A percentile compares a stretch with the other conserved stretches of the same genome.
Conservation (phyloP, 805 yeast genomes). For the Barnettozyma sp. region DNA sequence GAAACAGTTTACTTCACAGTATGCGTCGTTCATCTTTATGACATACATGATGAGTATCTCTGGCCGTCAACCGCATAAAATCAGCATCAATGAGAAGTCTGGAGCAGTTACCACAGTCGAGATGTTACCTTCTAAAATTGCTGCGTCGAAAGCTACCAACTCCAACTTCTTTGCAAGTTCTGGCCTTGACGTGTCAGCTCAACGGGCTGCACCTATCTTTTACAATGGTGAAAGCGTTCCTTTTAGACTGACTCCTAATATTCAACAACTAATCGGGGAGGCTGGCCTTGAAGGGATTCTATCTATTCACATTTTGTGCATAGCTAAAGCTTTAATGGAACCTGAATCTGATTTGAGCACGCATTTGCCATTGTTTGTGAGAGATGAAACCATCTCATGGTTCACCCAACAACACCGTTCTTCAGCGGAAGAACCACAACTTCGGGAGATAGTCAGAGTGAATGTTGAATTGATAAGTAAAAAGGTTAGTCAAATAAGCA, state of each 20-base stretch:
- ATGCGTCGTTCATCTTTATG: slow-evolving; percentile 87
- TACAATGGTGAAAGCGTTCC: slow-evolving; percentile 92
- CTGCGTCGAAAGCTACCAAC: slow-evolving; percentile 34
- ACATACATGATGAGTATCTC: slow-evolving; percentile 93
- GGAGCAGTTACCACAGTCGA: slow-evolving; percentile 94
- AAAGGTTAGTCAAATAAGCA: slow-evolving; percentile 68
- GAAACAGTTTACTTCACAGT: slow-evolving; percentile 89
- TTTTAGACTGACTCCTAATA: slow-evolving; percentile 91
- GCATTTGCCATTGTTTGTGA: slow-evolving; percentile 84
- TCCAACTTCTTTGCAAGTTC: slow-evolving; percentile 31
- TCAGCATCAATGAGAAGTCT: slow-evolving; percentile 69
- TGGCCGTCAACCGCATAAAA: slow-evolving; percentile 89
- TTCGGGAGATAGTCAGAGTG: slow-evolving; percentile 78
- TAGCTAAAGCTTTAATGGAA: slow-evolving; percentile 83
- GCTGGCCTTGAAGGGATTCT: slow-evolving; percentile 89
- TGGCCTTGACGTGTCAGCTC: slow-evolving; percentile 28
- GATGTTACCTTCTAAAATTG: slow-evolving; percentile 85
- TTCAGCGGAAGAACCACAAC: slow-evolving; percentile 73
- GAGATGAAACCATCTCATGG: slow-evolving; percentile 95
- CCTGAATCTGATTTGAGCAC: slow-evolving; percentile 91
- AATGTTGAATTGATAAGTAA: slow-evolving; percentile 83
- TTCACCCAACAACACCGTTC: slow-evolving; percentile 82
- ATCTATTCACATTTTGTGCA: slow-evolving; percentile 74
- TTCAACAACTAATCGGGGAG: slow-evolving; percentile 90
- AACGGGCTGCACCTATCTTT: slow-evolving; percentile 61